Conservation (phyloP, 2,329 filamentous ascomycete species). For the Ploettnerulaceae sp. region DNA sequence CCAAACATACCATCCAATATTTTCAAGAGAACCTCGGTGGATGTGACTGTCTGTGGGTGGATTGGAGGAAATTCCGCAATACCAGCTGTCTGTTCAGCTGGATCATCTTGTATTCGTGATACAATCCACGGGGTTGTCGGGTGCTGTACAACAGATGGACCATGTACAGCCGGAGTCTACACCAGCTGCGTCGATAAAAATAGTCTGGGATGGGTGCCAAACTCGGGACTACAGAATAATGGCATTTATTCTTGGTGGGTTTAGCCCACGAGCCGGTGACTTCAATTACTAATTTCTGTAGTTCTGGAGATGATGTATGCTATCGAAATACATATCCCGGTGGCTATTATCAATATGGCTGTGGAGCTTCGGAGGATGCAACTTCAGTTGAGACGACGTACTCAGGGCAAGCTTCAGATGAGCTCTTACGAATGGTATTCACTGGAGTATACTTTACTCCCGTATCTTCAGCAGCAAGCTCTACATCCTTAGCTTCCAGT, state of each 20-base stretch:
- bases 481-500: conserved; percentile 4
- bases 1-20: conserved; percentile 21
- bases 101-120: conserved; percentile 32
- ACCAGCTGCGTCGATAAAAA: conserved; percentile 30
- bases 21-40: conserved; percentile 26
- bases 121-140: conserved; percentile 27
- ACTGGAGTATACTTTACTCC: conserved; percentile 26
- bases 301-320: conserved; percentile 22
- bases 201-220: conserved; percentile 24
- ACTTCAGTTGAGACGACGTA: conserved; percentile 27
- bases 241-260: conserved; percentile 31
- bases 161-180: conserved; percentile 31
- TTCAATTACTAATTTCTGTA: conserved; percentile 20
- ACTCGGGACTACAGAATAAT: conserved; percentile 23
- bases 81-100: conserved; percentile 25
- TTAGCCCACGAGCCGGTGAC: neutral
- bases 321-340: conserved; percentile 30
- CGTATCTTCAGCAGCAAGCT: conserved; percentile 6
- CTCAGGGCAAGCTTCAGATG: conserved; percentile 25
- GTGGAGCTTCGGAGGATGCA: conserved; percentile 25
- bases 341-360: conserved; percentile 29
- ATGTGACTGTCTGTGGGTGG: conserved; percentile 32
- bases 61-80: conserved; percentile 23
- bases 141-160: conserved; percentile 29
- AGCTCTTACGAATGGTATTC: conserved; percentile 28